A percentile compares a stretch with the other conserved stretches of the same genome.
phyloP scores from a whole-genome alignment of 495 filamentous ascomycete species.

The Thermothielavioides terrestris region DNA sequence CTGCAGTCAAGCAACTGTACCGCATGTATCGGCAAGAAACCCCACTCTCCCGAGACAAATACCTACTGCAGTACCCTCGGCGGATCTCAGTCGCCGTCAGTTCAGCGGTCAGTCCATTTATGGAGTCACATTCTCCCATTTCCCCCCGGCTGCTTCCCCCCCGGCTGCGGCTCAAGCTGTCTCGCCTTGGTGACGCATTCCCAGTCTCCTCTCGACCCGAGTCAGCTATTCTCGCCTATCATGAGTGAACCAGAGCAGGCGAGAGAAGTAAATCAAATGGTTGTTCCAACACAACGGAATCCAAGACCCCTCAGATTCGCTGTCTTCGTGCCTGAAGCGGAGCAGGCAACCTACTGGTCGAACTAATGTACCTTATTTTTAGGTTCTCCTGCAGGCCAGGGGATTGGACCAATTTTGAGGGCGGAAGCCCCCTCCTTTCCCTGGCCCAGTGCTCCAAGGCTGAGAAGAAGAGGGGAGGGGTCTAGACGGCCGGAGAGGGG shows the following conservation, averaged over 20 bases:
- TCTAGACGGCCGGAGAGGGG: no score
- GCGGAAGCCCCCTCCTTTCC: not conserved
- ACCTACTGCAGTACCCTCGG: not conserved
- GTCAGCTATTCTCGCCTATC: no score
- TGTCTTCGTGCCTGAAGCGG: constrained; percentile 15
- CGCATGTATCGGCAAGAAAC: not conserved
- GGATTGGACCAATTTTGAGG: constrained; percentile 2
- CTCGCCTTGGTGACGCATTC: no score
- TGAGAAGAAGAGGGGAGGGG: not conserved
- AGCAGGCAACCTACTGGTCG: constrained; percentile 3
- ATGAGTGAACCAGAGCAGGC: no score
- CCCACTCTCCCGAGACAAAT: constrained; percentile 8
- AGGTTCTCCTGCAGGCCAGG: not conserved
- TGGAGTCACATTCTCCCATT: constrained; percentile 4
- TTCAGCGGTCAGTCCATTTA: not conserved
- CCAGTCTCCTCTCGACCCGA: no score
- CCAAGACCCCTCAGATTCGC: no score
- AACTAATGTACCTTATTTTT: no score
- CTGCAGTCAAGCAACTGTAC: not conserved
- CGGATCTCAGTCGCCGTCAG: not conserved
- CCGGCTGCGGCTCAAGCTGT: not conserved
- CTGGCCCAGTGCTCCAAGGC: not conserved
- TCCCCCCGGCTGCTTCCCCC: not conserved
- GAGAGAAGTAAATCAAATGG: no score
- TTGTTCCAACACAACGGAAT: not conserved